Evolutionary conservation across 1,139 yeast genomes (phyloP), one percentile per base, ranked within the genome.

Genomic region (Taphrina communis): DNA sequence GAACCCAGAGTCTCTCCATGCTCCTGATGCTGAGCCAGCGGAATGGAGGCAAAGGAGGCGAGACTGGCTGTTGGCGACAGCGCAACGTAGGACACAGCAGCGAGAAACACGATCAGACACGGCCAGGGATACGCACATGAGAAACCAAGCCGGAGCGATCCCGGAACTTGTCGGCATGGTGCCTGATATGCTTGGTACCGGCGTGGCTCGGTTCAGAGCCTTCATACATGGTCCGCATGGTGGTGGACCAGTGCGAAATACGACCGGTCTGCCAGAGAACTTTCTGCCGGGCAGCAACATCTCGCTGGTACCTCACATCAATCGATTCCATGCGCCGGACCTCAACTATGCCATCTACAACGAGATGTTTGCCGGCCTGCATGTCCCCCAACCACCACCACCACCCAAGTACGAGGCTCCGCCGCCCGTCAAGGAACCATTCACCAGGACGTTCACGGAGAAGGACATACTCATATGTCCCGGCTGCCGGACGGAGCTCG

Each of bases 381-480:
- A 25, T 19, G 59, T n/a, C 6, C 52, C 39, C 14, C 41, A 25
- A 21, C 36, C 35, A 12, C 42, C 63, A 2, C 44, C 57, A 0
- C 41, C 41, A 25, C 38, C 50, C 9, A 59, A 60, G 55, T 59
- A 59, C 38, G 58, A 25, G 21, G 46, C 69, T 25, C 69, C 66
- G 11, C 52, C 46, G n/a, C 69, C 65, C 25, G 25, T 41, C 35
- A 58, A 59, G 19, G 65, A 66, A 36, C 61, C 66, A 1, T 67
- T 61, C 53, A 67, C 71, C n/a, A 39, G 71, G 25, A 52, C 71
- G 7, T 56, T 69, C 25, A 51, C 53, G 35, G 60, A 48, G 5
- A 12, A 17, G n/a, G 65, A 55, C 53, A 52, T 52, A 14, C 61
- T 67, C 35, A 59, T 66, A 9, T 69, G 71, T 67, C 68, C 71